Evolutionary conservation across 306 rosid genomes (phyloP), one percentile per base, ranked within the genome.

Genomic region (Lathyrus oleraceus): DNA sequence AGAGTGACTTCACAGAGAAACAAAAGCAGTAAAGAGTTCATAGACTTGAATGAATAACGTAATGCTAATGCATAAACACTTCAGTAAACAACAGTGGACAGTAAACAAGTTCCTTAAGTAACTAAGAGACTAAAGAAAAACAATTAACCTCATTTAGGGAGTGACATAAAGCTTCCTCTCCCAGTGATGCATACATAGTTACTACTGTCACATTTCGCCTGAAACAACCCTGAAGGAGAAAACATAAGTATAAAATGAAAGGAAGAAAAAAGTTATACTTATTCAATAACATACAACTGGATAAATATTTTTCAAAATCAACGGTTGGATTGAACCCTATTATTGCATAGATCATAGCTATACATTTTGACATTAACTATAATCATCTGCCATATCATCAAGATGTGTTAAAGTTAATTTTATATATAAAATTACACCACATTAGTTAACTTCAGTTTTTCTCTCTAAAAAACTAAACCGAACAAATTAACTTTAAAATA

Each of bases 141-240:
- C 67, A 77, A 64, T 61, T 72, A 67, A 91, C 97, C 96, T 95
- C 96, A 77, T 95, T 95, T 73, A 95, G 70, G 7, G 95, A 95
- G 75, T 95, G 91, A 79, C 96, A 89, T 40, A 95, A 56, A 49
- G 99, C 99, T 71, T 87, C 97, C 85, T 89, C 92, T 75, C 99
- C 99, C 69, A 95, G 70, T 40, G 97, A 95, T 52, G 99, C 84
- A 74, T 91, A 95, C 56, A 91, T 91, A 52, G 99, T 95, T 64
- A 95, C 99, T 45, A 95, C 99, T 6, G 97, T 91, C 79, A 89
- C 79, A 67, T 89, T 91, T 81, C 92, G 85, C 81, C 99, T 86
- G 81, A 91, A 91, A 78, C 99, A 91, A 66, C 85, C 95, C 99
- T 95, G 92, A 72, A 79, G 59, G 76, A 10, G 30, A 67, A 47